These are phyloP conservation scores for Vigna reflexopilosa DNA, from an alignment of 306 rosid species.

Conservation along the genomic window DNA sequence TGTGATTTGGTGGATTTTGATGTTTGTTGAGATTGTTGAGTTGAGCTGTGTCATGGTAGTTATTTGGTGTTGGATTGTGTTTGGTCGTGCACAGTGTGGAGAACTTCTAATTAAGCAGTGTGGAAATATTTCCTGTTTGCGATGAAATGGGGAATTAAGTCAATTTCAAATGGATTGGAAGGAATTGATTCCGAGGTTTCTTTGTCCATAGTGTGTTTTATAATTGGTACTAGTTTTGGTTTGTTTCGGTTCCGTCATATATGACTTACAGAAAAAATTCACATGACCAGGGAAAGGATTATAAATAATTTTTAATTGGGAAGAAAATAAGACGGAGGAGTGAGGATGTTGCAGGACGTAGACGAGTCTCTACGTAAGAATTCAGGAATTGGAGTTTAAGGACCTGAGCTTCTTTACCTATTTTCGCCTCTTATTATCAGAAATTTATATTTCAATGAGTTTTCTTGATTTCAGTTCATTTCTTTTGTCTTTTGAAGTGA, in stretches of 20 bases:
- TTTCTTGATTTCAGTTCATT: conserved; percentile 2
- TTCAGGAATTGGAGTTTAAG: conserved; percentile 5
- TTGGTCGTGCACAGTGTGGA: background rate
- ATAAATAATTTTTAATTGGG: background rate
- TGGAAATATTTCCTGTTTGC: background rate
- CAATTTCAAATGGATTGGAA: conserved; percentile 4
- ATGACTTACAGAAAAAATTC: background rate
- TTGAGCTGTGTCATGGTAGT: conserved; percentile 23
- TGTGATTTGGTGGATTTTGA: background rate
- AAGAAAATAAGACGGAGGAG: background rate
- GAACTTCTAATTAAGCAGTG: conserved; percentile 3
- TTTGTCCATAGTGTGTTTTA: background rate
- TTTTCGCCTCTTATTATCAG: background rate
- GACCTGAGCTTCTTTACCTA: background rate
- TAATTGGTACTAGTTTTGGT: background rate
- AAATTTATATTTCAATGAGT: background rate
- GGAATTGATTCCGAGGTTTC: conserved; percentile 10
- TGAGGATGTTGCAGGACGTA: background rate
- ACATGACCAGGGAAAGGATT: conserved; percentile 11
- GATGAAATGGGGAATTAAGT: conserved; percentile 24
- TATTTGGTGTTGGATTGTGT: background rate
- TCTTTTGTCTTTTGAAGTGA: background rate
- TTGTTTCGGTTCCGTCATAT: conserved; percentile 10
- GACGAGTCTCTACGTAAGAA: background rate
- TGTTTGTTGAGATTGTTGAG: conserved; percentile 1